Percentiles rank a stretch among this genome's conserved stretches.
These are phyloP conservation scores for Ligustrum vulgare DNA, from an alignment of 257 asterid genomes.

Conservation along the genomic window DNA sequence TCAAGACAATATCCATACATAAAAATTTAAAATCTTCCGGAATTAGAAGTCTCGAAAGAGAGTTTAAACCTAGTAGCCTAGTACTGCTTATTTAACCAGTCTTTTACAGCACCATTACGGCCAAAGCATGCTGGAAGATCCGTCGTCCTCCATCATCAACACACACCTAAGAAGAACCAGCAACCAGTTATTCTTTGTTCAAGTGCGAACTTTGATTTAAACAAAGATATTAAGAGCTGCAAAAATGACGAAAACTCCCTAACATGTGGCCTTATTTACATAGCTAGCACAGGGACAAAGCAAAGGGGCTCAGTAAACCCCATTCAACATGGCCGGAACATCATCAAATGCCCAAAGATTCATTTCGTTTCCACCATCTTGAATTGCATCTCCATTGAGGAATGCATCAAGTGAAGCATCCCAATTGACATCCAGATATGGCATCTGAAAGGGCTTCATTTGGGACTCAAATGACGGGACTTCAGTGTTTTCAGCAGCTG, in stretches of 20 bases:
- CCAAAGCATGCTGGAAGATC: slow-evolving; percentile 45
- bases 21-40: slow-evolving; percentile 7
- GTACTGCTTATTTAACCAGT: slow-evolving; percentile 32
- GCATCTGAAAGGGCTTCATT: slow-evolving; percentile 68
- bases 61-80: slow-evolving; percentile 26
- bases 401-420: slow-evolving; percentile 70
- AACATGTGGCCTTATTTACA: slow-evolving; percentile 87
- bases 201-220: background rate
- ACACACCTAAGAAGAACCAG: slow-evolving; percentile 45
- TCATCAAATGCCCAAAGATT: slow-evolving; percentile 83
- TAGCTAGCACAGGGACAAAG: slow-evolving; percentile 16
- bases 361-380: slow-evolving; percentile 52
- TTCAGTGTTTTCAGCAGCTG: slow-evolving; percentile 29
- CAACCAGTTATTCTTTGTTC: background rate
- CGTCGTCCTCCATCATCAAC: slow-evolving; percentile 28
- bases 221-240: background rate
- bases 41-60: slow-evolving; percentile 28
- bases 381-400: slow-evolving; percentile 46
- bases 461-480: slow-evolving; percentile 51
- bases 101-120: slow-evolving; percentile 48
- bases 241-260: slow-evolving; percentile 31
- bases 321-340: slow-evolving; percentile 52
- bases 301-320: slow-evolving; percentile 41
- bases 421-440: slow-evolving; percentile 69
- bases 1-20: slow-evolving; percentile 30